phyloP scores from a whole-genome alignment of 768 basidiomycete genomes.

The Sporobolomyces pararoseus region DNA sequence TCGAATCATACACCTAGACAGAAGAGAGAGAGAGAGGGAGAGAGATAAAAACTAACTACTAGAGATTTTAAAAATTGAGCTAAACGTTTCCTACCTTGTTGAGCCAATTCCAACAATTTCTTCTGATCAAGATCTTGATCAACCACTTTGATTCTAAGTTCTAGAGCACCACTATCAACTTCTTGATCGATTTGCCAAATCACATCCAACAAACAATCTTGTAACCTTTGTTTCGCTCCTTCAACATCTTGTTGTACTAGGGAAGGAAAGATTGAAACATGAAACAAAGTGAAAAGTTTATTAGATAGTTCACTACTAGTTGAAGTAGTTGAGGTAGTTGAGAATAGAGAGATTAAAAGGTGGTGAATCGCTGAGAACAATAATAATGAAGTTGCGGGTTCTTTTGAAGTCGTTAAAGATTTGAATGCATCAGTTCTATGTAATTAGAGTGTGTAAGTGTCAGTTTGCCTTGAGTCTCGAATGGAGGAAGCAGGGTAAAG shows the following conservation, averaged over 20 bases:
- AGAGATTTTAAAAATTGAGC: constrained; percentile 64
- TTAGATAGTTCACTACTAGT: neutral
- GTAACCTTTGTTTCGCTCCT: constrained; percentile 50
- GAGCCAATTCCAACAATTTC: constrained; percentile 63
- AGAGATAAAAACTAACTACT: constrained; percentile 23
- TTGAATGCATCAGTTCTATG: neutral
- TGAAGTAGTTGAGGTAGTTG: neutral
- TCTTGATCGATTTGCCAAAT: constrained; percentile 76
- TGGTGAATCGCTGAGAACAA: constrained; percentile 18
- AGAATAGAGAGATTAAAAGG: constrained; percentile 15
- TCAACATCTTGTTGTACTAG: neutral
- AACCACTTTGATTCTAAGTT: constrained; percentile 52
- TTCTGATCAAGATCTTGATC: constrained; percentile 51
- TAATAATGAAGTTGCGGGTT: neutral
- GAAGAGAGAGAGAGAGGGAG: neutral
- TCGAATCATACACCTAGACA: neutral
- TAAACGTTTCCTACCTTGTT: constrained; percentile 58
- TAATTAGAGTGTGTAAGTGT: too few species aligned
- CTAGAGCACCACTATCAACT: constrained; percentile 65
- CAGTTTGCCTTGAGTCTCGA: neutral
- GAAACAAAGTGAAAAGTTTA: constrained; percentile 17
- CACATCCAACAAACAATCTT: constrained; percentile 70
- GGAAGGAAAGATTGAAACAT: constrained; percentile 17
- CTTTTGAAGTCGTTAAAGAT: neutral
- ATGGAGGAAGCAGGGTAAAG: neutral